These are phyloP conservation scores for Ustanciosporium gigantosporum DNA, from an alignment of 1,284 basidiomycete species.

Conservation along the genomic window DNA sequence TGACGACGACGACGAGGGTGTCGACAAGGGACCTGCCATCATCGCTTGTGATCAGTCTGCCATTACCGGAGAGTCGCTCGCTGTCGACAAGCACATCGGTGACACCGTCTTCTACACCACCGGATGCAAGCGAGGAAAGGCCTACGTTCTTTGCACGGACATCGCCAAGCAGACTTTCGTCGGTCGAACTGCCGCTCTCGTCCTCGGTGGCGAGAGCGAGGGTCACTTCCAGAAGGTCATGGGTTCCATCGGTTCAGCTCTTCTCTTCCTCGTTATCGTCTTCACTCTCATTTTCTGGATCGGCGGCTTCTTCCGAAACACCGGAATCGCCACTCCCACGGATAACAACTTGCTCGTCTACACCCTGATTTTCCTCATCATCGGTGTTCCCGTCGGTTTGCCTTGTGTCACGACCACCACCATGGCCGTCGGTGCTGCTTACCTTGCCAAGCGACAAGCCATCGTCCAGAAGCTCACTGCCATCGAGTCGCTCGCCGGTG, in stretches of 20 bases:
- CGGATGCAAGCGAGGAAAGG: slow-evolving; percentile 66
- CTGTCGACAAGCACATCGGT: slow-evolving; percentile 67
- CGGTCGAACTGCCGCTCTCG: slow-evolving; percentile 65
- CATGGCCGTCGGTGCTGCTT: slow-evolving; percentile 67
- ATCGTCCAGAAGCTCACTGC: slow-evolving; percentile 70
- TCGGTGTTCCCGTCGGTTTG: slow-evolving; percentile 68
- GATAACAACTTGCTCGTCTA: slow-evolving; percentile 66
- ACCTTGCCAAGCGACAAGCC: slow-evolving; percentile 67
- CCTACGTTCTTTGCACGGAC: slow-evolving; percentile 64
- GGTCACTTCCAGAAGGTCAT: slow-evolving; percentile 67
- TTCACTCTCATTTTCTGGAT: slow-evolving; percentile 65
- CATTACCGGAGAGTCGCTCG: slow-evolving; percentile 67
- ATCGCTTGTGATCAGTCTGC: slow-evolving; percentile 66
- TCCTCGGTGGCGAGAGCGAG: slow-evolving; percentile 58
- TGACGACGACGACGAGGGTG: slow-evolving; percentile 61
- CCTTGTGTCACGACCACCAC: slow-evolving; percentile 67
- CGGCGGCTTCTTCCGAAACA: slow-evolving; percentile 65
- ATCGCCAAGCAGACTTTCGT: slow-evolving; percentile 65
- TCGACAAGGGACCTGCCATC: slow-evolving; percentile 65
- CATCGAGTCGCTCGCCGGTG: slow-evolving; percentile 68
- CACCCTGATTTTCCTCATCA: slow-evolving; percentile 65
- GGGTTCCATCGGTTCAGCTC: slow-evolving; percentile 65
- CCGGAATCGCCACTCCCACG: slow-evolving; percentile 64
- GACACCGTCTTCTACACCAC: slow-evolving; percentile 65
- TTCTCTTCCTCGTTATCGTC: slow-evolving; percentile 66